phyloP scores from a whole-genome alignment of 2,329 filamentous ascomycete genomes.

The Xylariaceae sp. region DNA sequence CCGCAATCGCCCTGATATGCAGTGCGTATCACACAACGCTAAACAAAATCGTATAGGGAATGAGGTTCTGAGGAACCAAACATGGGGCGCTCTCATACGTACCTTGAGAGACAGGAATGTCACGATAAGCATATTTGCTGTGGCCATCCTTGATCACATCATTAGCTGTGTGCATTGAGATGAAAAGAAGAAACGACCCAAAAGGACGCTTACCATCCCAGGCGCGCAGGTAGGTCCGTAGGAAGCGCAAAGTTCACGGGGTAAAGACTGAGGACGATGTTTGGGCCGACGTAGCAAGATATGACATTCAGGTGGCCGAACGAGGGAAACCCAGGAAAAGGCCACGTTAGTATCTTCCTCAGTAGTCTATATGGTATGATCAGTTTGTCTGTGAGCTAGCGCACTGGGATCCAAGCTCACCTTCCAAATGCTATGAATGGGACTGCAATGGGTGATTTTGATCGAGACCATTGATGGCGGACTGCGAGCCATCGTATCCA shows the following conservation, averaged over 20 bases:
- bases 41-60: too few relatives aligned
- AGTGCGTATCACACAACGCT: too few relatives aligned
- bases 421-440: slow-evolving; percentile 19
- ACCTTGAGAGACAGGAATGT: slow-evolving; percentile 43
- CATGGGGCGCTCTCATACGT: too few relatives aligned
- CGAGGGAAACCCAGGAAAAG: slow-evolving; percentile 33
- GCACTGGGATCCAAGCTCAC: slow-evolving; percentile 5
- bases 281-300: slow-evolving; percentile 29
- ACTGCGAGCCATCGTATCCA: slow-evolving; percentile 16
- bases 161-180: slow-evolving; percentile 5
- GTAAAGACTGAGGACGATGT: slow-evolving; percentile 30
- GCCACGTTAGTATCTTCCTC: slow-evolving; percentile 24
- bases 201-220: slow-evolving; percentile 23
- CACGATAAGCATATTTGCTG: slow-evolving; percentile 39
- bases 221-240: slow-evolving; percentile 27
- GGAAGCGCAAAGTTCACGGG: slow-evolving; percentile 16
- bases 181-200: too few relatives aligned
- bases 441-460: slow-evolving; percentile 12
- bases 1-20: too few relatives aligned
- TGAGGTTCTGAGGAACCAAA: too few relatives aligned
- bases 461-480: slow-evolving; percentile 9
- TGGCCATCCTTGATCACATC: slow-evolving; percentile 36
- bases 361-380: slow-evolving; percentile 10
- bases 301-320: slow-evolving; percentile 34
- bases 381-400: slow-evolving; percentile 1